These are phyloP conservation scores for Trypanosoma cruzi DNA, from an alignment of 208 protist species.

Conservation along the genomic window DNA sequence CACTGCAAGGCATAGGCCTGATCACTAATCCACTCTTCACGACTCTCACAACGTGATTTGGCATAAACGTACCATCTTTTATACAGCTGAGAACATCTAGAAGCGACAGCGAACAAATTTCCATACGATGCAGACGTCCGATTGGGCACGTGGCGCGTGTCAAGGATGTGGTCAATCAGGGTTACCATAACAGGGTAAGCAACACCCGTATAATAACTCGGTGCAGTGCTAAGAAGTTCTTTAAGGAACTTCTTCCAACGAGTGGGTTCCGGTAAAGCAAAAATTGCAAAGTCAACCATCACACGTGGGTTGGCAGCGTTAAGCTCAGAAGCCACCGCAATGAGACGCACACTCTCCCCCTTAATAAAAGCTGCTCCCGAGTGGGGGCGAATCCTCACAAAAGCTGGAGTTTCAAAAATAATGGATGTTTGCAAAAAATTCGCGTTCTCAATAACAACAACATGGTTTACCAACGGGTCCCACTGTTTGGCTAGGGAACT, in stretches of 20 bases:
- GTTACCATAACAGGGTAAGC: constrained; percentile 39
- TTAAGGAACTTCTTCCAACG: constrained; percentile 50
- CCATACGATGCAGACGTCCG: constrained; percentile 10
- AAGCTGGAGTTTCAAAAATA: constrained; percentile 33
- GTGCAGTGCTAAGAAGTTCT: constrained; percentile 32
- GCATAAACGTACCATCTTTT: constrained; percentile 60
- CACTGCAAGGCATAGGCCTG: constrained; percentile 44
- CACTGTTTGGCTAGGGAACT: constrained; percentile 36
- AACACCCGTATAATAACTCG: constrained; percentile 27
- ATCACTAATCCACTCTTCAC: constrained; percentile 41
- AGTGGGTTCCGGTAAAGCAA: constrained; percentile 32
- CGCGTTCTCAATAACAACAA: constrained; percentile 51
- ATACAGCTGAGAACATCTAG: constrained; percentile 46
- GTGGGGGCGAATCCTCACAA: constrained; percentile 21
- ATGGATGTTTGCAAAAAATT: constrained; percentile 28
- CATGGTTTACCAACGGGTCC: constrained; percentile 27
- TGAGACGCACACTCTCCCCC: constrained; percentile 33
- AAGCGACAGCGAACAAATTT: constrained; percentile 34
- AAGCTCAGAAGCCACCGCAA: constrained; percentile 38
- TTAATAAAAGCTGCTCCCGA: constrained; percentile 38
- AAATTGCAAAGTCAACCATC: constrained; percentile 47
- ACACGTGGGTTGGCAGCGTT: constrained; percentile 36
- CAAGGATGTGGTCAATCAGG: constrained; percentile 36
- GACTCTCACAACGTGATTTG: constrained; percentile 27
- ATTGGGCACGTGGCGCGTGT: constrained; percentile 3